phyloP scores from a whole-genome alignment of 139 green algal genomes.

The Micractinium sp. region DNA sequence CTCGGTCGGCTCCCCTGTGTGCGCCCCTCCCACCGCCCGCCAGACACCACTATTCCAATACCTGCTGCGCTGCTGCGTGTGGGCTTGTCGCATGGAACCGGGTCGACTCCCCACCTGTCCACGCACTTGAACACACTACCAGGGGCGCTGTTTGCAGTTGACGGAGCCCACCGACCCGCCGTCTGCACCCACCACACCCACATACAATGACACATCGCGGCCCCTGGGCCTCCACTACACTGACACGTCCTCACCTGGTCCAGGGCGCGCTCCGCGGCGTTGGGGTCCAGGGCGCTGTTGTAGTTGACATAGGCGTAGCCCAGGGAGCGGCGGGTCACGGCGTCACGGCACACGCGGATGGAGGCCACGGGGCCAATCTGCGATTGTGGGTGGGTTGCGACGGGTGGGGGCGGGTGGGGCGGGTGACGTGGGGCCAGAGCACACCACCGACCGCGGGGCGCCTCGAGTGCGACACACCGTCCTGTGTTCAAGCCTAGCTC shows the following conservation, averaged over 20 bases:
- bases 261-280: conserved; percentile 68
- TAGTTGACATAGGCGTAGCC: conserved; percentile 98
- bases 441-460: not conserved
- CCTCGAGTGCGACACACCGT: not conserved
- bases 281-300: conserved; percentile 84
- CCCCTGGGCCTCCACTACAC: no score
- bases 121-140: not conserved
- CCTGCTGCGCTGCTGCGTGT: no score
- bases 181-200: not conserved
- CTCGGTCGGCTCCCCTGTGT: no score
- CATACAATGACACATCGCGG: no score
- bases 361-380: conserved; percentile 92
- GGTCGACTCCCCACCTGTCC: no score
- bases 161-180: not conserved
- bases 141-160: not conserved
- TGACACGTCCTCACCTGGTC: conserved; percentile 21
- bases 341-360: conserved; percentile 94
- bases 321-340: conserved; percentile 90
- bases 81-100: no score
- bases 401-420: not conserved
- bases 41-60: no score
- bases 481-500: no score
- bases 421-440: not conserved
- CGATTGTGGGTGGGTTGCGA: not conserved
- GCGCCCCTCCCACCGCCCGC: no score